phyloP scores from a whole-genome alignment of 805 yeast genomes.

The Saccharomycopsis amapae region DNA sequence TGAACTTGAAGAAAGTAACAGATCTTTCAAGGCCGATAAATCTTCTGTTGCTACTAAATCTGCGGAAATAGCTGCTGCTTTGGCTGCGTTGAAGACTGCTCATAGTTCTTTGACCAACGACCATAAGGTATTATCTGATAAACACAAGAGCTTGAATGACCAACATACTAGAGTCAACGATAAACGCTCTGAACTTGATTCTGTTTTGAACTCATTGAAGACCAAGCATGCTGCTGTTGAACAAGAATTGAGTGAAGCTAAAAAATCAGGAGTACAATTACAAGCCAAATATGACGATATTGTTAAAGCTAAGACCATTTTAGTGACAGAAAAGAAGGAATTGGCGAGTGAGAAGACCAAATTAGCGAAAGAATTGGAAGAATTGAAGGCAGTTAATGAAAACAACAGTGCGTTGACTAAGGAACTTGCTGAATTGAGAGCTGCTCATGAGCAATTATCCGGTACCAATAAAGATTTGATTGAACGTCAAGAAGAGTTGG shows the following conservation, averaged over 20 bases:
- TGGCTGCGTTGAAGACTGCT: slow-evolving; percentile 17
- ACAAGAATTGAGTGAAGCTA: slow-evolving; percentile 1
- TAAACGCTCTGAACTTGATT: slow-evolving; percentile 5
- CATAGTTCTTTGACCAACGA: slow-evolving; percentile 26
- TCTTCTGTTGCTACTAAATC: slow-evolving; percentile 12
- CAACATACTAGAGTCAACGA: neutral
- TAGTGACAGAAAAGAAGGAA: slow-evolving; percentile 1
- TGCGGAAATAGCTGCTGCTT: slow-evolving; percentile 16
- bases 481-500: neutral
- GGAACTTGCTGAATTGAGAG: slow-evolving; percentile 4
- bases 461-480: slow-evolving; percentile 1
- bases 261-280: neutral
- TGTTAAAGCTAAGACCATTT: neutral
- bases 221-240: slow-evolving; percentile 28
- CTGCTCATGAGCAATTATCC: neutral
- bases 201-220: slow-evolving; percentile 13
- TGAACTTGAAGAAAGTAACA: slow-evolving; percentile 4
- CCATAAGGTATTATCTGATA: slow-evolving; percentile 28
- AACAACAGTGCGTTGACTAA: slow-evolving; percentile 1
- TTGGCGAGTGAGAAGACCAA: neutral
- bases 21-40: slow-evolving; percentile 3
- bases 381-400: neutral
- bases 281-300: neutral
- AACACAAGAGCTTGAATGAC: slow-evolving; percentile 26
- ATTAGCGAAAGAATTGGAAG: neutral